Evolutionary conservation across 2,329 filamentous ascomycete genomes (phyloP).

Genomic region (Coniosporium tulheliwenetii): DNA sequence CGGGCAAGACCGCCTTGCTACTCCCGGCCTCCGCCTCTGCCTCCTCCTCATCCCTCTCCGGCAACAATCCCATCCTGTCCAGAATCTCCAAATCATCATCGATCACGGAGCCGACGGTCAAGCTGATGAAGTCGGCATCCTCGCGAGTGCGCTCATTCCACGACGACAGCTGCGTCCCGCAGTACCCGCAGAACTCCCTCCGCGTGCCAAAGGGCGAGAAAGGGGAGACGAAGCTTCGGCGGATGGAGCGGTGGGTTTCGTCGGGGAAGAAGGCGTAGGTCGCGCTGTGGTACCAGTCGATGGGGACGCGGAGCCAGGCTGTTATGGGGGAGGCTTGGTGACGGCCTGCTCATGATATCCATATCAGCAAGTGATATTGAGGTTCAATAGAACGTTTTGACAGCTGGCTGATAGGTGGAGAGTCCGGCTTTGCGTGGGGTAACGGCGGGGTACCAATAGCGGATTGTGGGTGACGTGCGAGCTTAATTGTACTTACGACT

Average conservation of each 20-base stretch:
- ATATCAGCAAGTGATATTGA: background rate
- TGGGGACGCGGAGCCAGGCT: constrained; percentile 69
- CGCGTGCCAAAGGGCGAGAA: constrained; percentile 38
- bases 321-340: constrained; percentile 58
- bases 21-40: constrained; percentile 17
- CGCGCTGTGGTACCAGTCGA: constrained; percentile 63
- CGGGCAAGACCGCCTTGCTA: constrained; percentile 12
- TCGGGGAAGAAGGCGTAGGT: constrained; percentile 65
- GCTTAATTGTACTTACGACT: constrained; percentile 46
- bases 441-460: background rate
- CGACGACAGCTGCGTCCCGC: constrained; percentile 69
- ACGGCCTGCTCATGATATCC: constrained; percentile 27
- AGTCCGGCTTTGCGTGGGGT: background rate
- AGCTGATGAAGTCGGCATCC: constrained; percentile 64
- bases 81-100: constrained; percentile 56
- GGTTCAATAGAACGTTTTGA: background rate
- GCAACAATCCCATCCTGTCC: constrained; percentile 60
- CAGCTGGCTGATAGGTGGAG: constrained; percentile 12
- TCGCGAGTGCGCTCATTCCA: constrained; percentile 61
- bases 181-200: constrained; percentile 81
- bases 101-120: constrained; percentile 65
- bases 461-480: background rate
- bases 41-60: constrained; percentile 21
- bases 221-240: constrained; percentile 25
- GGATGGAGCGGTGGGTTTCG: constrained; percentile 38